phyloP scores from a whole-genome alignment of 163 green algal genomes.

The Coccomyxa subellipsoidea region DNA sequence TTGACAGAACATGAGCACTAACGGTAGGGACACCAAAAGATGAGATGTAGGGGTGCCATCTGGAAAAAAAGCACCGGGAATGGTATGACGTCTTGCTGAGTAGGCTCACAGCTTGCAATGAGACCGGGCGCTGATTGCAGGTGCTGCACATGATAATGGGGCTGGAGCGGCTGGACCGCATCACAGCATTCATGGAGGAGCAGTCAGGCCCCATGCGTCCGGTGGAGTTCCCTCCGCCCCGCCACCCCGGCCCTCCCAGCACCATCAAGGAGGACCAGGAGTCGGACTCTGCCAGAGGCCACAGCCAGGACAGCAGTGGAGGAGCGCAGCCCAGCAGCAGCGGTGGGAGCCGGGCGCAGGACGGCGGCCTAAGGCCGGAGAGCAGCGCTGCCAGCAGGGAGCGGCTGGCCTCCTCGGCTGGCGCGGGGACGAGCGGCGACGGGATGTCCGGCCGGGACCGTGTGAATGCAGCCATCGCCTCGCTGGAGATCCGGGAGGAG shows the following conservation, averaged over 20 bases:
- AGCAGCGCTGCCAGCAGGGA: neutral
- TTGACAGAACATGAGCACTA: too few species aligned
- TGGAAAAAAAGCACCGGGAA: too few species aligned
- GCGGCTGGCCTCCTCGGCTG: neutral
- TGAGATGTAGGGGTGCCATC: too few species aligned
- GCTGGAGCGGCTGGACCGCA: constrained; percentile 72
- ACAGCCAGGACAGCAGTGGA: neutral
- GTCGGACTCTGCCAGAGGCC: neutral
- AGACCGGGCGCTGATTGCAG: too few species aligned
- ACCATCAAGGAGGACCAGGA: neutral
- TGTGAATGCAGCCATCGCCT: neutral
- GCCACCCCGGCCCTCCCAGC: neutral
- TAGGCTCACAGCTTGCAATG: too few species aligned
- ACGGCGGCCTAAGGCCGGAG: neutral
- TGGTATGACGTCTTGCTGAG: neutral
- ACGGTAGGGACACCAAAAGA: too few species aligned
- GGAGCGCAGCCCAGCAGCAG: neutral
- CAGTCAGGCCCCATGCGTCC: neutral
- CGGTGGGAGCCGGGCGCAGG: neutral
- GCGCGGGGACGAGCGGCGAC: neutral
- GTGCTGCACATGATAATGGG: constrained; percentile 76
- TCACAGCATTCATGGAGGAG: constrained; percentile 53
- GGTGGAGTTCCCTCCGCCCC: neutral
- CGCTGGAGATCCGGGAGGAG: neutral
- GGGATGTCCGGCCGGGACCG: neutral